These are phyloP conservation scores for Funneliformis geosporum DNA, from an alignment of 192 early-diverging fungal genomes.

Conservation along the genomic window DNA sequence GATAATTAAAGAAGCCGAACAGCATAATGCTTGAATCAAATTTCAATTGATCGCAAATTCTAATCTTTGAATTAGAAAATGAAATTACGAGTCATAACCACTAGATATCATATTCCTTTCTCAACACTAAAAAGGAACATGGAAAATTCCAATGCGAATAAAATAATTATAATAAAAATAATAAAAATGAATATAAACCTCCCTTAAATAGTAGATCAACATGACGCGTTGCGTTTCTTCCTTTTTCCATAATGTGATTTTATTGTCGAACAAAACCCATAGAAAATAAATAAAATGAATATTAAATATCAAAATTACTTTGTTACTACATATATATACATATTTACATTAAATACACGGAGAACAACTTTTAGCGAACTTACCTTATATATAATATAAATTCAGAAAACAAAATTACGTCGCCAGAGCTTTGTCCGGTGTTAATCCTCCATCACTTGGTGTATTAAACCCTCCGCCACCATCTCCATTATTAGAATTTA, in stretches of 20 bases:
- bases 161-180: slow-evolving; percentile 4
- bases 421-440: slow-evolving; percentile 1
- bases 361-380: not conserved
- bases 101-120: not conserved
- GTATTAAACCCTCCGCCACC: slow-evolving; percentile 20
- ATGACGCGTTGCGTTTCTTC: not conserved
- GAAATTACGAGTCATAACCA: slow-evolving; percentile 29
- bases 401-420: slow-evolving; percentile 1
- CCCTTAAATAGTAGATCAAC: not conserved
- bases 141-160: slow-evolving; percentile 13
- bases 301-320: not conserved
- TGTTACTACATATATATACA: slow-evolving; percentile 2
- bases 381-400: not conserved
- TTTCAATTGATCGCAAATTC: slow-evolving; percentile 26
- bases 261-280: not conserved
- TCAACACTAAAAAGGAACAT: slow-evolving; percentile 3
- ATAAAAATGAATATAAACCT: slow-evolving; percentile 19
- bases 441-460: slow-evolving; percentile 2
- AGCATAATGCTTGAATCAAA: slow-evolving; percentile 22
- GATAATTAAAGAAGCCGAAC: not conserved
- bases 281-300: not conserved
- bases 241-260: not conserved
- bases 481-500: slow-evolving; percentile 24
- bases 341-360: not conserved
- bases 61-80: slow-evolving; percentile 22